A percentile compares a stretch with the other conserved stretches of the same genome.
Conservation (phyloP, 148 eudicot genomes). For the Arctostaphylos glauca region DNA sequence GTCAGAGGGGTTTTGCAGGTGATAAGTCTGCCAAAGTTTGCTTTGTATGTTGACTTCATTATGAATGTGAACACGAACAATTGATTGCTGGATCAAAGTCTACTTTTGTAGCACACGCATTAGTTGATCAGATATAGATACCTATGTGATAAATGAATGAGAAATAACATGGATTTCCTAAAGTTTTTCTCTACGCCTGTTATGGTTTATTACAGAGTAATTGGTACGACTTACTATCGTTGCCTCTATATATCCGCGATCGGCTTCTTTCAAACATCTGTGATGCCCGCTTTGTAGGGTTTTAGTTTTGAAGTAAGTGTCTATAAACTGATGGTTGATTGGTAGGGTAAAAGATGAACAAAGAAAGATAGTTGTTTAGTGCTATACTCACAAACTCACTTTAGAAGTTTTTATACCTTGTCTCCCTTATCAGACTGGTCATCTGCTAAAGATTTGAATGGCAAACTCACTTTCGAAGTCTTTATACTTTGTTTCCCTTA, state of each 20-base stretch:
- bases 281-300: neutral
- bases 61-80: conserved; percentile 22
- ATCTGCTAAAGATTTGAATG: neutral
- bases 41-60: conserved; percentile 30
- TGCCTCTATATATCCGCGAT: neutral
- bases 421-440: neutral
- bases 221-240: neutral
- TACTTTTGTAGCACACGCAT: conserved; percentile 31
- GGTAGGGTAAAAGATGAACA: neutral
- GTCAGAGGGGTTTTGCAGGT: conserved; percentile 22
- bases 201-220: neutral
- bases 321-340: neutral
- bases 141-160: conserved; percentile 14
- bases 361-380: neutral
- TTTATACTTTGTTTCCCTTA: neutral
- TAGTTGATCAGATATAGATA: conserved; percentile 26
- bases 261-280: neutral
- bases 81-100: conserved; percentile 22
- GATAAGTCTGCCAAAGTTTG: conserved; percentile 29
- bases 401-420: neutral
- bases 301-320: neutral
- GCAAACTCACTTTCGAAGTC: neutral
- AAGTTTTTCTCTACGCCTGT: neutral
- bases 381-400: neutral
- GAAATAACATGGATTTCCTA: conserved; percentile 10